Conservation (phyloP, 1,139 yeast species). For the Protomyces pachydermus region DNA sequence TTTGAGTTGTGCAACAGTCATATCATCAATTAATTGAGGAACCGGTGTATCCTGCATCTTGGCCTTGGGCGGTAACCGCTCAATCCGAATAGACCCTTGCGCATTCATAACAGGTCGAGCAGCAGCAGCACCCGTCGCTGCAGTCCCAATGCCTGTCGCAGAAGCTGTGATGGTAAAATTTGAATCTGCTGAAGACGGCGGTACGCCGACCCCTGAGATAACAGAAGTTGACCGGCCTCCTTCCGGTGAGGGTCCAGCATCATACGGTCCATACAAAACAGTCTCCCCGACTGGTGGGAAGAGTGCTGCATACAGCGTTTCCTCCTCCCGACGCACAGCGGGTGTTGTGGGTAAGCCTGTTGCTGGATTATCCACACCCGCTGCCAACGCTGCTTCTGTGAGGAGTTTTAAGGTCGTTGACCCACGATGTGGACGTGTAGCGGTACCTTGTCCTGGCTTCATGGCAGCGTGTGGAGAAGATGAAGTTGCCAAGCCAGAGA, state of each 20-base stretch:
- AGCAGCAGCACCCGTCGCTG: neutral
- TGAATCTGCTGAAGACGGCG: neutral
- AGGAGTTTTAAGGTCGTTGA: neutral
- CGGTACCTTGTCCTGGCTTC: neutral
- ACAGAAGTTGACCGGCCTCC: neutral
- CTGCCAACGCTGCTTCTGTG: neutral
- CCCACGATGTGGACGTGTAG: neutral
- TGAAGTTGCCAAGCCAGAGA: neutral
- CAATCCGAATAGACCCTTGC: conserved; percentile 12
- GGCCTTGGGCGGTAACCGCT: conserved; percentile 13
- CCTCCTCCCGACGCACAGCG: neutral
- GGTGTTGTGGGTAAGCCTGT: neutral
- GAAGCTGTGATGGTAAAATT: neutral
- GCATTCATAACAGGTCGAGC: conserved; percentile 9
- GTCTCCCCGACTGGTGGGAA: neutral
- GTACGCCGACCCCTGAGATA: neutral
- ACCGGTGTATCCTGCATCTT: conserved; percentile 10
- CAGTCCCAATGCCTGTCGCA: neutral
- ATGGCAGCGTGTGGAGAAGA: neutral
- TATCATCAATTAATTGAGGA: conserved; percentile 2
- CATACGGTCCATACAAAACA: neutral
- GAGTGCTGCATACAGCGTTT: neutral
- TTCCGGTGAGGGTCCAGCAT: neutral
- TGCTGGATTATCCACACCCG: neutral
- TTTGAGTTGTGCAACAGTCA: conserved; percentile 21